These are phyloP conservation scores for Cucumis hystrix DNA, from an alignment of 306 rosid species.

Conservation along the genomic window DNA sequence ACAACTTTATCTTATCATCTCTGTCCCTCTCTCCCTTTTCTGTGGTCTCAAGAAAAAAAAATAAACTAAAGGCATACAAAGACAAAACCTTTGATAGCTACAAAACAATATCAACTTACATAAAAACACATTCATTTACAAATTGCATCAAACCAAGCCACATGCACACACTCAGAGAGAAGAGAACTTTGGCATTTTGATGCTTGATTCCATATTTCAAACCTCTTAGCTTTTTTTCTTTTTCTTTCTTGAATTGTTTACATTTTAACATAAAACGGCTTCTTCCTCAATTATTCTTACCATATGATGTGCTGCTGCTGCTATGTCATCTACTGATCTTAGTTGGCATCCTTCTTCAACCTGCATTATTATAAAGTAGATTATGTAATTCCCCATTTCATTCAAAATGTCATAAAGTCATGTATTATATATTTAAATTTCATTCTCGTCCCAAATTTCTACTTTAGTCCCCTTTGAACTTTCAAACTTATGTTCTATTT, in stretches of 20 bases:
- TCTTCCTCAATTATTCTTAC: conserved; percentile 59
- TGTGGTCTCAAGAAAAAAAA: neutral
- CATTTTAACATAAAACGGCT: neutral
- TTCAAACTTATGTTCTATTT: neutral
- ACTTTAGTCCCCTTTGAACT: no score
- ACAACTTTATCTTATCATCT: conserved; percentile 1
- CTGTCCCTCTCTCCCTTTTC: neutral
- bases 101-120: neutral
- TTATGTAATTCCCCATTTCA: neutral
- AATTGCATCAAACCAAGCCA: conserved; percentile 3
- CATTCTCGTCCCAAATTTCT: neutral
- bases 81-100: conserved; percentile 8
- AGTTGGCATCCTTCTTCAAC: conserved; percentile 81
- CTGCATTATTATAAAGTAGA: conserved; percentile 19
- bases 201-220: neutral
- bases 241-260: neutral
- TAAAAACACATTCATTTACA: neutral
- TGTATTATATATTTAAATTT: no score
- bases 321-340: conserved; percentile 64
- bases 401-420: neutral
- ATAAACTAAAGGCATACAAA: neutral
- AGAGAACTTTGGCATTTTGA: neutral
- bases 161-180: neutral
- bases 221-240: neutral
- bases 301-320: conserved; percentile 64